These are phyloP conservation scores for Neoscytalidium dimidiatum DNA, from an alignment of 2,329 filamentous ascomycete species.

Conservation along the genomic window DNA sequence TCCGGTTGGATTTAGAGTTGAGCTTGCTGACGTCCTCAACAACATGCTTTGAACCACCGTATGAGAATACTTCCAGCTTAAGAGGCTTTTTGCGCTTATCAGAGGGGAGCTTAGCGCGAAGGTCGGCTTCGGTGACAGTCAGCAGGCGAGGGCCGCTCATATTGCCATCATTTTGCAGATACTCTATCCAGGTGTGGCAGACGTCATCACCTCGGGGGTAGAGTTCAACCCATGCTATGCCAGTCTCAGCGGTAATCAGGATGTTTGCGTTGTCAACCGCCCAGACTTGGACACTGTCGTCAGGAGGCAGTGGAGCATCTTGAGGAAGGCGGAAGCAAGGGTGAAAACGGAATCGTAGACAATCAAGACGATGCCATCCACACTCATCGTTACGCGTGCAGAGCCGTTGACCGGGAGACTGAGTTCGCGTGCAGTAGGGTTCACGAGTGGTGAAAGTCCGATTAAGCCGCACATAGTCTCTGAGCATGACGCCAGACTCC, in stretches of 20 bases:
- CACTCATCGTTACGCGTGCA: constrained; percentile 81
- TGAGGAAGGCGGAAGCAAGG: constrained; percentile 84
- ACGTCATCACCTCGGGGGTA: constrained; percentile 77
- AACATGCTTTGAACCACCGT: constrained; percentile 70
- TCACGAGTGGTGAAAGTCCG: constrained; percentile 80
- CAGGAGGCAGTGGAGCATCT: constrained; percentile 60
- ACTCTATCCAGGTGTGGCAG: constrained; percentile 82
- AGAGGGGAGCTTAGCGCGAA: constrained; percentile 71
- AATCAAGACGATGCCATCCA: constrained; percentile 86
- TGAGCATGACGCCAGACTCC: constrained; percentile 86
- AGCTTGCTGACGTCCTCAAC: constrained; percentile 75
- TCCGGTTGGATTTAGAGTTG: constrained; percentile 66
- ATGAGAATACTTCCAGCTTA: constrained; percentile 73
- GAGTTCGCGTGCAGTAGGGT: constrained; percentile 83
- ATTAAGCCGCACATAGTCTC: constrained; percentile 83
- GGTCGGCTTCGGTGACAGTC: constrained; percentile 70
- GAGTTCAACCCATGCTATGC: constrained; percentile 83
- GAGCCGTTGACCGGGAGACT: constrained; percentile 73
- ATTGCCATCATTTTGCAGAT: constrained; percentile 58
- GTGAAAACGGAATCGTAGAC: constrained; percentile 84
- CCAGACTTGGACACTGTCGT: constrained; percentile 84
- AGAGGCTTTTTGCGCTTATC: constrained; percentile 70
- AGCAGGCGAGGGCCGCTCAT: constrained; percentile 68
- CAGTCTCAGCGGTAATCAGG: constrained; percentile 75
- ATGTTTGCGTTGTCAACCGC: constrained; percentile 76